Conservation (phyloP, 805 yeast species). For the Ogataea methanolica region DNA sequence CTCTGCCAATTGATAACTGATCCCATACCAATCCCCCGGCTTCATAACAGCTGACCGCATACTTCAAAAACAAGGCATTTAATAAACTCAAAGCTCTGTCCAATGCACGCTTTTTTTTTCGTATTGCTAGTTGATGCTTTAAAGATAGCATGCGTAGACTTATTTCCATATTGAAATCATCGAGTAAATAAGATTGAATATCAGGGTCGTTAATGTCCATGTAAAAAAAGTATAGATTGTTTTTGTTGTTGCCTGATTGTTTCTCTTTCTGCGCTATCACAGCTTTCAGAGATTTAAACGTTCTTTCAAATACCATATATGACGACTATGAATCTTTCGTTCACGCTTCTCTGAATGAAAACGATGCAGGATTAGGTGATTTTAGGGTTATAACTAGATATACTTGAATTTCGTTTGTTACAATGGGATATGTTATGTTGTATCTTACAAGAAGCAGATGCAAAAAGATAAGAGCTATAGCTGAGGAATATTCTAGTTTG, state of each 20-base stretch:
- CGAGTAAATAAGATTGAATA: constrained; percentile 6
- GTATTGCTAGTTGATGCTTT: constrained; percentile 36
- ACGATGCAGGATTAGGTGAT: too few species aligned
- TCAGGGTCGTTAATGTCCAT: constrained; percentile 2
- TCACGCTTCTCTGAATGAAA: too few species aligned
- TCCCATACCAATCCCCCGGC: constrained; percentile 5
- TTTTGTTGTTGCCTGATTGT: background rate
- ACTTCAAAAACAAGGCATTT: constrained; percentile 40
- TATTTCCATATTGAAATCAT: constrained; percentile 44
- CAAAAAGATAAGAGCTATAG: too few species aligned
- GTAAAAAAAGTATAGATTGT: constrained; percentile 5
- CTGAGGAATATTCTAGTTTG: too few species aligned
- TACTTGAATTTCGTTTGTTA: too few species aligned
- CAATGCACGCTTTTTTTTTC: constrained; percentile 32
- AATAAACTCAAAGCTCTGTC: constrained; percentile 38
- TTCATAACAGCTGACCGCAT: constrained; percentile 34
- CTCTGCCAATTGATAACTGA: constrained; percentile 26
- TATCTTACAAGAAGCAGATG: too few species aligned
- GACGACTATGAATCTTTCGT: too few species aligned
- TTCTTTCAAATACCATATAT: too few species aligned
- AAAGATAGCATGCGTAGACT: constrained; percentile 43
- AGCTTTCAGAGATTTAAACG: too few species aligned
- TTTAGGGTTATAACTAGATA: too few species aligned
- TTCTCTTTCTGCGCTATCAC: too few species aligned
- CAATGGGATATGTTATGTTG: too few species aligned